Conservation (phyloP, 495 filamentous ascomycete species). For the Penicillium steckii region DNA sequence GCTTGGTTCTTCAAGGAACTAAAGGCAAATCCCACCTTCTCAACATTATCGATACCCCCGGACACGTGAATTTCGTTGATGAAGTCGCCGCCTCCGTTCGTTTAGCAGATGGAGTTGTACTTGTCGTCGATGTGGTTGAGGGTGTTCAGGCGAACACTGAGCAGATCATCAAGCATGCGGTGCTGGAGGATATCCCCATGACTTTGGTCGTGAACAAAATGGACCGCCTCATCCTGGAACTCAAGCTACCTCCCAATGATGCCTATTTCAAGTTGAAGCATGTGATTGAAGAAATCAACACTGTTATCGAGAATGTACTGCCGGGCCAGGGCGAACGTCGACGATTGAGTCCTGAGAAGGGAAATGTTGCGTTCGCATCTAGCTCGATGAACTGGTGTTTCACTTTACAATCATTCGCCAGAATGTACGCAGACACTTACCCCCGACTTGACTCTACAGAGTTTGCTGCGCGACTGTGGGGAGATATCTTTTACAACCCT, state of each 20-base stretch:
- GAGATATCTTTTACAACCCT: conserved; percentile 96
- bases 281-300: conserved; percentile 97
- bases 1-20: conserved; percentile 79
- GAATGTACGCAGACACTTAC: conserved; percentile 92
- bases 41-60: conserved; percentile 94
- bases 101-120: conserved; percentile 84
- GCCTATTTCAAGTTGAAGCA: conserved; percentile 99
- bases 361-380: conserved; percentile 93
- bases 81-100: conserved; percentile 88
- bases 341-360: conserved; percentile 91
- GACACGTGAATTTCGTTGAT: conserved; percentile 97
- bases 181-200: conserved; percentile 85
- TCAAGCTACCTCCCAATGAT: conserved; percentile 91
- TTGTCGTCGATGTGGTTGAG: conserved; percentile 97
- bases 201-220: conserved; percentile 95
- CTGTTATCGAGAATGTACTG: conserved; percentile 81
- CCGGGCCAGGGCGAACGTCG: conserved; percentile 78
- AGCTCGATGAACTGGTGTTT: conserved; percentile 96
- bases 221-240: conserved; percentile 90
- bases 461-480: conserved; percentile 84
- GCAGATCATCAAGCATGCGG: conserved; percentile 93
- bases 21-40: conserved; percentile 94
- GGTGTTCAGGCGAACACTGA: conserved; percentile 96
- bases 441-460: conserved; percentile 74
- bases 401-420: conserved; percentile 87